Base-by-base conservation (phyloP, 1,284 basidiomycete species). In the Cryptococcus maquisensis region DNA sequence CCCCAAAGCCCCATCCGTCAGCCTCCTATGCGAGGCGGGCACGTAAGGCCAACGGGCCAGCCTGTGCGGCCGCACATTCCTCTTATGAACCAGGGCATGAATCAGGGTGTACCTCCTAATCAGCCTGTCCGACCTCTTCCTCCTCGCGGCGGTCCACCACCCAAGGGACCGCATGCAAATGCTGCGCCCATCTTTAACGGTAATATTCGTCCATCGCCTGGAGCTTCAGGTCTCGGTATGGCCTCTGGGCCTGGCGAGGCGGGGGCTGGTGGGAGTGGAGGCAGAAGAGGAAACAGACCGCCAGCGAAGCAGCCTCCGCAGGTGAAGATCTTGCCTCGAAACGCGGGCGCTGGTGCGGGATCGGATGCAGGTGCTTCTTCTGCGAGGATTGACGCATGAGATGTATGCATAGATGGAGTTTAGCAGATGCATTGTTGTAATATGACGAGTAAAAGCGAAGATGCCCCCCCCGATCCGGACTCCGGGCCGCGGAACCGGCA, bases 321-420 rank as follows among this genome's bases (percentile, higher is more conserved):
- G 43, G 52, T 62, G 44, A 54, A 55, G 46, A 64, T 64, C 15
- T 36, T 64, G n/a, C 39, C 53, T 12, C 51, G 55, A 18, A 59
- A 63, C 26, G 42, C 32, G 23, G 23, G 24, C 16, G 28, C 24
- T 35, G 32, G 13, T 35, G 20, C 16, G 50, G 37, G 18, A 26
- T 43, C 55, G n/a, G 55, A 56, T 42, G 35, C 40, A 26, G 55
- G 55, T 24, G 55, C 55, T 23, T 42, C 55, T 2, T 49, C 38
- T 21, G 55, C 55, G 24, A 38, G 55, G n/a, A 56, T 56, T 26
- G 55, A 56, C 26, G 41, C 52, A 20, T 44, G n/a, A 44, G 21
- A n/a, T 32, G 28, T 32, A 32, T 32, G 28, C 28, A 32, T 32
- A 32, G 28, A 32, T 32, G 28, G 28, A 6, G 28, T n/a, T n/a